Conservation (phyloP, 2,329 filamentous ascomycete species). For the Elsinoe necatrix region DNA sequence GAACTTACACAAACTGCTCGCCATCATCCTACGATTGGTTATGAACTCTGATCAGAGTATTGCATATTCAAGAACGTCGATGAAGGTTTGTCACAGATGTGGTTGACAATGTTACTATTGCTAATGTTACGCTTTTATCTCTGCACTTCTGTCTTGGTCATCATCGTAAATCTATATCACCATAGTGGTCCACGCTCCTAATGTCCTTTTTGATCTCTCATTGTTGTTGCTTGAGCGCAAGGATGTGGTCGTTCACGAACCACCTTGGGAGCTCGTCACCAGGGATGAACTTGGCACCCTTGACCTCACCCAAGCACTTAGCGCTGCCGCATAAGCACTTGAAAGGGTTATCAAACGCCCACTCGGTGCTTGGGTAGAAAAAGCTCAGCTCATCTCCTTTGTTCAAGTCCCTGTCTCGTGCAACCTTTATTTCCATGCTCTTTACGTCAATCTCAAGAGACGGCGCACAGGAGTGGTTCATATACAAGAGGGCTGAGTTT, state of each 20-base stretch:
- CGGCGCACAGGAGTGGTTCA: constrained; percentile 50
- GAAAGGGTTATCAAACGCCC: constrained; percentile 42
- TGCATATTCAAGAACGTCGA: too few relatives aligned
- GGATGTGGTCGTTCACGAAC: constrained; percentile 38
- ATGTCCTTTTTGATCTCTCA: not conserved
- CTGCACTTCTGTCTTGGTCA: not conserved
- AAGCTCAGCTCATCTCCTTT: constrained; percentile 39
- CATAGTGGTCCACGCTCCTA: not conserved
- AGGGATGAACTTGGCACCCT: constrained; percentile 33
- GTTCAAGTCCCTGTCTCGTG: constrained; percentile 32
- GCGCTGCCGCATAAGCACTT: constrained; percentile 34
- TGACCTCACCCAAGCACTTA: constrained; percentile 33
- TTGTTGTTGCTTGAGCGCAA: constrained; percentile 20
- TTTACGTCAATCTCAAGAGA: constrained; percentile 44
- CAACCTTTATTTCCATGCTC: constrained; percentile 19
- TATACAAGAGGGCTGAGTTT: constrained; percentile 48
- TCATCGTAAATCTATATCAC: not conserved
- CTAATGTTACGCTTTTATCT: too few relatives aligned
- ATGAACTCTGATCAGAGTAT: too few relatives aligned
- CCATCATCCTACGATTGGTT: too few relatives aligned
- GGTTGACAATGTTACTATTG: too few relatives aligned
- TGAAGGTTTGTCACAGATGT: too few relatives aligned
- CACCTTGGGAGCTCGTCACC: constrained; percentile 30
- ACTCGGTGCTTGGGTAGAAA: constrained; percentile 44
- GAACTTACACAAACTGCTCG: too few relatives aligned